phyloP scores from a whole-genome alignment of 352 stramenopile species.

The Phytophthora cryptogea region DNA sequence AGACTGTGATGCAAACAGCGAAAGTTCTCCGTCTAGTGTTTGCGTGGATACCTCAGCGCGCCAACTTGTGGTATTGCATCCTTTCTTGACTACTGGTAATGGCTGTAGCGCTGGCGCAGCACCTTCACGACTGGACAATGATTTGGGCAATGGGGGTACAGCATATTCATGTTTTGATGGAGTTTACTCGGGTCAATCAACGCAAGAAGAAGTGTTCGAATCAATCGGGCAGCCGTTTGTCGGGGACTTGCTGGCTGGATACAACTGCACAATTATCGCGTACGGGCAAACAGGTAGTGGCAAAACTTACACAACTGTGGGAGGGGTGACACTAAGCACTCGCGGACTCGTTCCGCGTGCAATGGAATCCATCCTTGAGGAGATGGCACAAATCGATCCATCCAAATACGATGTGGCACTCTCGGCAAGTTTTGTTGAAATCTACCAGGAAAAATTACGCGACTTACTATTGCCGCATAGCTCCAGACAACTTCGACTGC shows the following conservation, averaged over 20 bases:
- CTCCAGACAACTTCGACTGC: conserved; percentile 38
- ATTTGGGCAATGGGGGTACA: conserved; percentile 2
- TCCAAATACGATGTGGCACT: conserved; percentile 39
- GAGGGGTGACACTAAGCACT: conserved; percentile 19
- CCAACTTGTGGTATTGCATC: conserved; percentile 8
- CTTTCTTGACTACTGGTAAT: conserved; percentile 1
- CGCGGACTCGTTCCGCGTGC: conserved; percentile 46
- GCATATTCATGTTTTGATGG: conserved; percentile 48
- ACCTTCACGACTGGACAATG: neutral
- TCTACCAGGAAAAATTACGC: conserved; percentile 72
- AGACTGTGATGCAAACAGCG: neutral
- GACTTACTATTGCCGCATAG: conserved; percentile 57
- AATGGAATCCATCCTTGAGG: conserved; percentile 40
- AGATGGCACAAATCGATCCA: conserved; percentile 19
- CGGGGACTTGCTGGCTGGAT: conserved; percentile 54
- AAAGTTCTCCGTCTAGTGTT: conserved; percentile 10
- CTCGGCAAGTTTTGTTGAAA: conserved; percentile 61
- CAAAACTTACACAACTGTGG: conserved; percentile 68
- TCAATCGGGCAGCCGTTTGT: conserved; percentile 53
- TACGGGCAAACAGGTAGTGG: conserved; percentile 77
- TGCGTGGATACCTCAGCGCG: conserved; percentile 11
- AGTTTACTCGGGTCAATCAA: conserved; percentile 45
- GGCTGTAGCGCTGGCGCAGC: neutral
- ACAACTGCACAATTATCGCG: conserved; percentile 76
- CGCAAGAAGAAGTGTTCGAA: conserved; percentile 52